Base-by-base conservation (phyloP, 2,329 filamentous ascomycete genomes). In the Fusarium proliferatum region DNA sequence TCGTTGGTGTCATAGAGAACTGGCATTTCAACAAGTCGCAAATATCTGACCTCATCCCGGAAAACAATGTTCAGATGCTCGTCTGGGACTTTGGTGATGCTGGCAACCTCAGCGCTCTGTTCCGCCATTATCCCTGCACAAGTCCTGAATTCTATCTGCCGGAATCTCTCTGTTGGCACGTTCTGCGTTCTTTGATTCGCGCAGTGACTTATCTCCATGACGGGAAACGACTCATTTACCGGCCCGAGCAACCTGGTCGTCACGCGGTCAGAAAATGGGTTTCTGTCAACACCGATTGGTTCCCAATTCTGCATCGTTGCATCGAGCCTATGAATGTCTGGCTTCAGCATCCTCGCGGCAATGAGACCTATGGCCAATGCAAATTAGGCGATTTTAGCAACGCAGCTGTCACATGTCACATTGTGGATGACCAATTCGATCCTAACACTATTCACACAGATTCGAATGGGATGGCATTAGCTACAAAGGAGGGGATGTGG, bases 121-220 rank as follows among this genome's bases (percentile, higher is more conserved):
- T 87, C 28, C 51, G 79, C 5, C 75, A 79, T 21, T 71, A 79
- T 33, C 73, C 68, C 9, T 67, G 74, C 21, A 66, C 61, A 5
- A 36, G 68, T 36, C 21, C 70, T 10, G 45, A 61, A 9, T 78
- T 76, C 17, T 86, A 86, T 69, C 76, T 88, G 17, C 87, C 87
- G 0, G 88, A 90, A 72, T 82, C 83, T 5, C 80, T 90, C 17
- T 87, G 87, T 70, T 90, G 88, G 88, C 88, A 90, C 73, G 87
- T 90, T 13, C 80, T 87, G 17, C 76, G 81, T 16, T 85, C 84
- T 12, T 77, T 89, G 52, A 78, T 86, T 19, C 81, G 82, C n/a
- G 87, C 86, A 5, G 81, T 89, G 43, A 78, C 85, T 36, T 89
- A 86, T 82, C 79, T 90, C 26, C 88, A 90, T 75, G 84, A 88